Percentiles rank a stretch among this genome's conserved stretches.
Conservation (phyloP, 2,329 filamentous ascomycete species). For the Stemphylium vesicarium region DNA sequence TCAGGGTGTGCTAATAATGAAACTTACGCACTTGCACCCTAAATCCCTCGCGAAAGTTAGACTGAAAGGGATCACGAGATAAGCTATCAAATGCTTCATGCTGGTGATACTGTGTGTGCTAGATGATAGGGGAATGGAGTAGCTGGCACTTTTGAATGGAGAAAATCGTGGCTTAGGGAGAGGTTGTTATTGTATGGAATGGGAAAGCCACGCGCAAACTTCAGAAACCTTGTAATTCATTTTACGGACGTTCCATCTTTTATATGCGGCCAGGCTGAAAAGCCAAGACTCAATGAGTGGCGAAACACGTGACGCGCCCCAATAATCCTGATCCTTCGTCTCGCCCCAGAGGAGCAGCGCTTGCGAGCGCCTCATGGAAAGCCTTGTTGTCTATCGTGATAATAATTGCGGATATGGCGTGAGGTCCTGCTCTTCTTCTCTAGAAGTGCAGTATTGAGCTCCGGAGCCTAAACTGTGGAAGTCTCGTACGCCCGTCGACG, state of each 20-base stretch:
- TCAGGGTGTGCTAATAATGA: too few species aligned
- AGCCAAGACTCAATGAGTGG: neutral
- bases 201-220: neutral
- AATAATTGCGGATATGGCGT: neutral
- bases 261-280: neutral
- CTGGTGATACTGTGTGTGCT: too few species aligned
- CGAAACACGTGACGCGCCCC: neutral
- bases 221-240: neutral
- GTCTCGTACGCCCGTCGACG: too few species aligned
- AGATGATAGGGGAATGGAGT: too few species aligned
- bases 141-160: too few species aligned
- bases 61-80: too few species aligned
- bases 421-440: neutral
- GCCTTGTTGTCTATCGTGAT: neutral
- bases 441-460: too few species aligned
- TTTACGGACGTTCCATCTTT: neutral
- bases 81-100: too few species aligned
- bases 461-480: too few species aligned
- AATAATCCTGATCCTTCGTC: neutral
- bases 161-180: too few species aligned
- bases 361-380: neutral
- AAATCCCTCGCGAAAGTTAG: neutral
- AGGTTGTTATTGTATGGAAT: too few species aligned
- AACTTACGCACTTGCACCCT: slow-evolving; percentile 33
- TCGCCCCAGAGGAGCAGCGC: neutral